Conservation (phyloP, 768 basidiomycete species). For the Boletus fagicola region DNA sequence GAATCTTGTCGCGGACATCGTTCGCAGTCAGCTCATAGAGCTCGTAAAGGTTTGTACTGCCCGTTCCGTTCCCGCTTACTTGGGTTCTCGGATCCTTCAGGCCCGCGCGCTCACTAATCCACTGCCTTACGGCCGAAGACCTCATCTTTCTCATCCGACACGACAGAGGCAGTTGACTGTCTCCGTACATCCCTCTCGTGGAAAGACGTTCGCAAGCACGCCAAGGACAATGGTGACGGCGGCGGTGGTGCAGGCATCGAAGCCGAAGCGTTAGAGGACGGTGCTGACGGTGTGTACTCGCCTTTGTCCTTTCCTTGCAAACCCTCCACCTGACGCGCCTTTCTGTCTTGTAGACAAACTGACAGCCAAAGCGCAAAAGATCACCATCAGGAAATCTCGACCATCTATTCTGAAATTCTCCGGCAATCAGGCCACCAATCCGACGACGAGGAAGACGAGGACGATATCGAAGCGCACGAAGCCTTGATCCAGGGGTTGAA, state of each 20-base stretch:
- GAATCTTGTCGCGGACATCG: constrained; percentile 93
- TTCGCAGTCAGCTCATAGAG: constrained; percentile 86
- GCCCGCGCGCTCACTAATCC: constrained; percentile 77
- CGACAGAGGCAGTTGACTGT: constrained; percentile 86
- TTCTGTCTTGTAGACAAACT: constrained; percentile 57
- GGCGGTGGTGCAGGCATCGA: constrained; percentile 79
- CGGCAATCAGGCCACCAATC: constrained; percentile 72
- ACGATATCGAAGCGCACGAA: constrained; percentile 93
- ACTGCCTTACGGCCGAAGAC: constrained; percentile 88
- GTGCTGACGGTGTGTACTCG: constrained; percentile 62
- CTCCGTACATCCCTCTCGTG: constrained; percentile 91
- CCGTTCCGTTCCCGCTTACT: neutral
- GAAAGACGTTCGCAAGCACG: constrained; percentile 96
- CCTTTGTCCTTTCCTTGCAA: neutral
- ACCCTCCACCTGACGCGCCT: neutral
- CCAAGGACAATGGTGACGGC: constrained; percentile 85
- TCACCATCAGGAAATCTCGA: constrained; percentile 93
- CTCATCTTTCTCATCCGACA: constrained; percentile 95
- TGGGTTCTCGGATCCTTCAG: constrained; percentile 68
- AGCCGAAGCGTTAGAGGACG: constrained; percentile 81
- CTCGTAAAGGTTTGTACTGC: constrained; percentile 47
- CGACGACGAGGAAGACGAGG: constrained; percentile 96
- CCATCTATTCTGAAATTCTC: constrained; percentile 87
- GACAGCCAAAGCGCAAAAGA: constrained; percentile 83
- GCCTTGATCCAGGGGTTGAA: constrained; percentile 87